Conservation (phyloP, 140 eudicot genomes). For the Stevia rebaudiana region DNA sequence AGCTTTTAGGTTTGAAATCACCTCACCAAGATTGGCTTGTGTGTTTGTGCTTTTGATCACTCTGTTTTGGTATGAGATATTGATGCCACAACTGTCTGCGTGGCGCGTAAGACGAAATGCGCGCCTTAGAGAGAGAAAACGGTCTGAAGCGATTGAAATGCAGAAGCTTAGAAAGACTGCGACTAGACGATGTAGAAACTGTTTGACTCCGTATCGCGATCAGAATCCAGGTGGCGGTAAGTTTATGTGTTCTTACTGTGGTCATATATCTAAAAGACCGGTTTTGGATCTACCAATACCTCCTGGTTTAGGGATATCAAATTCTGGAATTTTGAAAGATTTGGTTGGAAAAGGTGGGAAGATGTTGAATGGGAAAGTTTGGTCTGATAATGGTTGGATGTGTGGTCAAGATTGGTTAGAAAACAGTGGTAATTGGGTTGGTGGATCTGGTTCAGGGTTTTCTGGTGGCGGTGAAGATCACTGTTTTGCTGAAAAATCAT, state of each 20-base stretch:
- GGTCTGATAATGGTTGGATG: slow-evolving; percentile 65
- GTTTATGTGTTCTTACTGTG: slow-evolving; percentile 86
- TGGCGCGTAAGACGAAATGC: slow-evolving; percentile 86
- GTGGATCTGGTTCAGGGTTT: slow-evolving; percentile 48
- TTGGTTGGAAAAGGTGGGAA: slow-evolving; percentile 76
- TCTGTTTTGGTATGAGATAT: slow-evolving; percentile 78
- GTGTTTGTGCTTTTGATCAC: slow-evolving; percentile 74
- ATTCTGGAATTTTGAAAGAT: slow-evolving; percentile 61
- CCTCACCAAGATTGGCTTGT: slow-evolving; percentile 83
- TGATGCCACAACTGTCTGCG: slow-evolving; percentile 82
- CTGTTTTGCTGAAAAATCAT: slow-evolving; percentile 60
- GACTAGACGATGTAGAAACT: slow-evolving; percentile 74
- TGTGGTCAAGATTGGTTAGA: slow-evolving; percentile 76
- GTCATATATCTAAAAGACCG: slow-evolving; percentile 80
- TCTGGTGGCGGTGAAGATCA: slow-evolving; percentile 33
- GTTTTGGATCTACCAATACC: slow-evolving; percentile 66
- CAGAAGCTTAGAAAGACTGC: slow-evolving; percentile 83
- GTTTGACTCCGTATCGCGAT: slow-evolving; percentile 77
- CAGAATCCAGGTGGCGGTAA: slow-evolving; percentile 90
- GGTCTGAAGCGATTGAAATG: slow-evolving; percentile 79
- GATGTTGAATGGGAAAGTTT: slow-evolving; percentile 59
- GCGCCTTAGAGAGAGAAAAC: slow-evolving; percentile 70
- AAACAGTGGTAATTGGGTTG: slow-evolving; percentile 54
- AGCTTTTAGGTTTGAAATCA: slow-evolving; percentile 73
- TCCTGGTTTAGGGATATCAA: slow-evolving; percentile 48